phyloP scores from a whole-genome alignment of 345 rosid species.

The Durio zibethinus region DNA sequence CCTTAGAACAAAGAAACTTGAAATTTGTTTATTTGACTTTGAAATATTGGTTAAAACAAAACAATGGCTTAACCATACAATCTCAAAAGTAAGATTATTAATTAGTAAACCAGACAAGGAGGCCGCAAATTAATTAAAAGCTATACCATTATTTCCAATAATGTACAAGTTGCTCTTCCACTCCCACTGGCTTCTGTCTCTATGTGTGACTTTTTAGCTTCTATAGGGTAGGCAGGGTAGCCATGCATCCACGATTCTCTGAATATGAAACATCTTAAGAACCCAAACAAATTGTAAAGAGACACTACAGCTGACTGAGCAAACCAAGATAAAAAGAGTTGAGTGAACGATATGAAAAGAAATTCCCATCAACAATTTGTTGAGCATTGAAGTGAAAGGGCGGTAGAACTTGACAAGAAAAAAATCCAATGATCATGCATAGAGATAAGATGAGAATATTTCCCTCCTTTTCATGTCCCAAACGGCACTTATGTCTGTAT shows the following conservation, averaged over 20 bases:
- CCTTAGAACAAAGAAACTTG: too few species aligned
- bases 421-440: background rate
- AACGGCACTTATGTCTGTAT: background rate
- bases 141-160: too few species aligned
- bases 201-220: background rate
- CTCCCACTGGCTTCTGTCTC: background rate
- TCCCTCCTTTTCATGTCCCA: background rate
- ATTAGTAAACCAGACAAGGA: background rate
- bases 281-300: background rate
- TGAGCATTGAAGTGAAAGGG: background rate
- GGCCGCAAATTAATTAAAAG: background rate
- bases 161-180: background rate
- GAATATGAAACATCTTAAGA: background rate
- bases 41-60: too few species aligned
- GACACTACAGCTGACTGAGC: background rate
- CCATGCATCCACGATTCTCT: background rate
- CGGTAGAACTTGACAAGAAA: background rate
- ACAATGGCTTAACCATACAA: background rate
- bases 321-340: background rate
- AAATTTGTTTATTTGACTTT: background rate
- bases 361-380: background rate
- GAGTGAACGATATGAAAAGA: background rate
- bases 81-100: accelerated
- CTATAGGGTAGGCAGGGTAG: background rate
- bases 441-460: background rate